These are phyloP conservation scores for Stenocarpella maydis DNA, from an alignment of 2,329 filamentous ascomycete genomes.

Conservation along the genomic window DNA sequence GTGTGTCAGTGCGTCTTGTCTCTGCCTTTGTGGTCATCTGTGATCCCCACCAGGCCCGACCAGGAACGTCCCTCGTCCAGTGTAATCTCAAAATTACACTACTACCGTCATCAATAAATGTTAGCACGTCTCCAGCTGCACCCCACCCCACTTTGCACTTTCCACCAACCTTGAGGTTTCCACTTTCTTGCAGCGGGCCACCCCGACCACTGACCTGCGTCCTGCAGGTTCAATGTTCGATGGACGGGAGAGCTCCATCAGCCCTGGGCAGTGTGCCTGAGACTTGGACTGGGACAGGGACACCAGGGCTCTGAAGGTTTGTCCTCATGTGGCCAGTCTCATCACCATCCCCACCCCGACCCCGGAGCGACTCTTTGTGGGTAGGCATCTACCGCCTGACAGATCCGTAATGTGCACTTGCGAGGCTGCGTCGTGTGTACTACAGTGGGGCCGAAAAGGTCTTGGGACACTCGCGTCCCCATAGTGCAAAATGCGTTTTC, in stretches of 20 bases:
- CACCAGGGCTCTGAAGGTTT: constrained; percentile 24
- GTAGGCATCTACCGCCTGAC: no score
- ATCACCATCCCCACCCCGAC: constrained; percentile 7
- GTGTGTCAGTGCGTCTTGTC: background rate
- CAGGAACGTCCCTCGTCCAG: constrained; percentile 1
- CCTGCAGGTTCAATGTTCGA: background rate
- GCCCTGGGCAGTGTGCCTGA: background rate
- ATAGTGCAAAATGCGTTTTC: no score
- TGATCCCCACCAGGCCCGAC: constrained; percentile 18
- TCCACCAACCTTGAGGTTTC: no score
- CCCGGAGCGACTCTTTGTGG: no score
- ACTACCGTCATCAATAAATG: constrained; percentile 17
- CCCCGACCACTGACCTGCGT: constrained; percentile 6
- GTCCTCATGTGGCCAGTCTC: constrained; percentile 25
- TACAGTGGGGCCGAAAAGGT: no score
- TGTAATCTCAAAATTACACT: constrained; percentile 27
- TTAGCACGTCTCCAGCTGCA: constrained; percentile 20
- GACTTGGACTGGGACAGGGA: no score
- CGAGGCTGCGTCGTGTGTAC: constrained; percentile 10
- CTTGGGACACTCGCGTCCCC: no score
- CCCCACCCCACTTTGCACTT: constrained; percentile 19
- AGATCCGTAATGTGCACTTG: constrained; percentile 6
- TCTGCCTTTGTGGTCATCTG: constrained; percentile 14
- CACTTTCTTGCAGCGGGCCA: constrained; percentile 12
- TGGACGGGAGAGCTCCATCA: constrained; percentile 20